Percentiles rank a stretch among this genome's conserved stretches.
These are phyloP conservation scores for Leishmania tarentolae DNA, from an alignment of 208 protist genomes.

Conservation along the genomic window DNA sequence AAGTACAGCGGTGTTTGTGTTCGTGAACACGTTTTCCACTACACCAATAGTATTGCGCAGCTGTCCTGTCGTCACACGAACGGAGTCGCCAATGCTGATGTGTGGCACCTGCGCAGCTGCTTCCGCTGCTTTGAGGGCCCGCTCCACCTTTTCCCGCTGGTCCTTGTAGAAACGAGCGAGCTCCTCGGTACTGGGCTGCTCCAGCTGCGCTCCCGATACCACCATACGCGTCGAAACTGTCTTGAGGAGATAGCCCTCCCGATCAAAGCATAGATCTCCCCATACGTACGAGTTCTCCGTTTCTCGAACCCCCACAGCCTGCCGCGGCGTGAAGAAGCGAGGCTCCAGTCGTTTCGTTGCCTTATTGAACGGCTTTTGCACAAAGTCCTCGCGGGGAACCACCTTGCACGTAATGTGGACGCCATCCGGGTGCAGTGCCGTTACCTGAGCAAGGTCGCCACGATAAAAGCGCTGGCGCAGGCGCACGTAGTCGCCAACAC, in stretches of 20 bases:
- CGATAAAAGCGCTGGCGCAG: slow-evolving; percentile 84
- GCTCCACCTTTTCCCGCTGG: slow-evolving; percentile 72
- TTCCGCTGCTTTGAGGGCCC: slow-evolving; percentile 48
- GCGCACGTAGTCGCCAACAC: slow-evolving; percentile 81
- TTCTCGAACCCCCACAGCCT: slow-evolving; percentile 62
- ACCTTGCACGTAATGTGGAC: slow-evolving; percentile 76
- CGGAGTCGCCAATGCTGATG: slow-evolving; percentile 67
- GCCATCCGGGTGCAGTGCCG: slow-evolving; percentile 54
- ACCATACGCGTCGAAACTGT: slow-evolving; percentile 76
- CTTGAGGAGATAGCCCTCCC: slow-evolving; percentile 85
- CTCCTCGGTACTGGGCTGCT: slow-evolving; percentile 79
- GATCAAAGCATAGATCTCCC: slow-evolving; percentile 87
- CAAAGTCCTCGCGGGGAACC: slow-evolving; percentile 87
- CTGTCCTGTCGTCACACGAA: slow-evolving; percentile 79
- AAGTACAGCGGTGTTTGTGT: slow-evolving; percentile 69
- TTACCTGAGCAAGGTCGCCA: slow-evolving; percentile 85
- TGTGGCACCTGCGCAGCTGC: slow-evolving; percentile 23
- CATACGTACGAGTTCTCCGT: slow-evolving; percentile 69
- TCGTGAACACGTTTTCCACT: slow-evolving; percentile 78
- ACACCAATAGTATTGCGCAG: slow-evolving; percentile 73
- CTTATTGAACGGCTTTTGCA: slow-evolving; percentile 82
- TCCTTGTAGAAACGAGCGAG: slow-evolving; percentile 89
- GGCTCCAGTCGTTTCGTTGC: slow-evolving; percentile 60
- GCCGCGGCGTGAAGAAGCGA: slow-evolving; percentile 77
- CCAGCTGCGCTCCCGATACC: slow-evolving; percentile 61